These are phyloP conservation scores for Globisporangium sylvaticum DNA, from an alignment of 352 stramenopile species.

Conservation along the genomic window DNA sequence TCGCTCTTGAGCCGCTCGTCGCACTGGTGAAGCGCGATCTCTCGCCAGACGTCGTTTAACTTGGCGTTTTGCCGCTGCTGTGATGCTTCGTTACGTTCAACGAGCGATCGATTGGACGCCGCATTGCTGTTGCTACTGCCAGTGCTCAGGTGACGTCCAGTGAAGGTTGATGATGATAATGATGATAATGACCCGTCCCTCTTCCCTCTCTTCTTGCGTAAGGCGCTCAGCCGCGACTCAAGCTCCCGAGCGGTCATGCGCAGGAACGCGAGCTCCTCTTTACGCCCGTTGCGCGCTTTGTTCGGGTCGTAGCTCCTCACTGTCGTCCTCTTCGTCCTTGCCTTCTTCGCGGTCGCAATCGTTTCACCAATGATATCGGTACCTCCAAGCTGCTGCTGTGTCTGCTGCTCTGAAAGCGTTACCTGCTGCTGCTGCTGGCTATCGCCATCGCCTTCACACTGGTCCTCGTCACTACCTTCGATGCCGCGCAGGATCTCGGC, in stretches of 20 bases:
- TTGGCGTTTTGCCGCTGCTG: not conserved
- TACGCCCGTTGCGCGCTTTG: constrained; percentile 20
- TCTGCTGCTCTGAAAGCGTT: not conserved
- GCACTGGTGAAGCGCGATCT: not conserved
- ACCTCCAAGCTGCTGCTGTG: not conserved
- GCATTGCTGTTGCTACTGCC: not conserved
- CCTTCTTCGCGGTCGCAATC: not conserved
- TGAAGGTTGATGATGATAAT: not conserved
- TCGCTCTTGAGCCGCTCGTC: constrained; percentile 16
- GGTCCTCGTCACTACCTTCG: not conserved
- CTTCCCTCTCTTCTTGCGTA: constrained; percentile 18
- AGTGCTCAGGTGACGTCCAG: not conserved
- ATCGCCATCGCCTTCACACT: not conserved
- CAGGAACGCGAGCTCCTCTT: constrained; percentile 32
- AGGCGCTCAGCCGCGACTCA: constrained; percentile 6
- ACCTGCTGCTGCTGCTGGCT: not conserved
- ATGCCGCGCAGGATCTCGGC: not conserved
- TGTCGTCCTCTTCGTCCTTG: not conserved
- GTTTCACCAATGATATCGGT: not conserved
- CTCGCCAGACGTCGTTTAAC: constrained; percentile 5
- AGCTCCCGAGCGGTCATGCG: constrained; percentile 17
- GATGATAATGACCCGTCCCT: not conserved
- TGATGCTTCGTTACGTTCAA: not conserved
- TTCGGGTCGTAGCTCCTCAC: not conserved
- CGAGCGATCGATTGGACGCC: not conserved